Evolutionary conservation across 805 yeast genomes (phyloP).

Genomic region (Naumovozyma dairenensis): DNA sequence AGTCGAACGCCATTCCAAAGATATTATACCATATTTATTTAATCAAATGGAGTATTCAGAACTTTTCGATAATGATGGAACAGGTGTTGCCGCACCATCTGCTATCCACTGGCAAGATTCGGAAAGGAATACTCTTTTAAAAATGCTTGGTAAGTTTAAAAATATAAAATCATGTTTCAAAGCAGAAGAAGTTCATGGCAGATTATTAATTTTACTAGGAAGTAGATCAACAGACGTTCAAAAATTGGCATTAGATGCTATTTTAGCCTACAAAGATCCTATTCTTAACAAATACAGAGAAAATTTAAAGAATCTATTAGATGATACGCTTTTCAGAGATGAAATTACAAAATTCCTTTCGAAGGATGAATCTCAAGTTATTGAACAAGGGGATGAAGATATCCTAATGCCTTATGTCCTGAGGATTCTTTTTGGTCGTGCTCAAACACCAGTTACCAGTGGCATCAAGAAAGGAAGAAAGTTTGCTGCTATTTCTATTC

Average conservation of each 20-base stretch:
- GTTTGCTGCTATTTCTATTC: constrained; percentile 53
- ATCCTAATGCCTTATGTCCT: constrained; percentile 61
- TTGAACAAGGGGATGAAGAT: constrained; percentile 53
- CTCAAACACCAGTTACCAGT: constrained; percentile 57
- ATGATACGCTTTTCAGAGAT: constrained; percentile 77
- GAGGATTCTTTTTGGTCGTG: constrained; percentile 78
- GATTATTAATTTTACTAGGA: constrained; percentile 48
- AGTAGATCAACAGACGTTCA: constrained; percentile 56
- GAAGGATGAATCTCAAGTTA: constrained; percentile 38
- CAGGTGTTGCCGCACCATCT: constrained; percentile 2
- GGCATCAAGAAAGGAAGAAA: constrained; percentile 67
- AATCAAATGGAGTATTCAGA: constrained; percentile 21
- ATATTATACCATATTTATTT: constrained; percentile 50
- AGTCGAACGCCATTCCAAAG: constrained; percentile 55
- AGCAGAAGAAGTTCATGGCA: constrained; percentile 43
- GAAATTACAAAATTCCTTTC: constrained; percentile 58
- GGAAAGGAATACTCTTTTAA: constrained; percentile 51
- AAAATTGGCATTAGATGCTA: constrained; percentile 57
- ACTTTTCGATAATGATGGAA: constrained; percentile 12
- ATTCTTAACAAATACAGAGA: constrained; percentile 60
- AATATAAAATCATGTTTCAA: constrained; percentile 47
- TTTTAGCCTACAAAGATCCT: constrained; percentile 54
- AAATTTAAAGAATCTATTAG: constrained; percentile 62
- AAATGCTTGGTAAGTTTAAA: constrained; percentile 53
- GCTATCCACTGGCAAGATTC: constrained; percentile 35